phyloP scores from a whole-genome alignment of 139 green algal genomes.

The Raphidocelis subcapitata region DNA sequence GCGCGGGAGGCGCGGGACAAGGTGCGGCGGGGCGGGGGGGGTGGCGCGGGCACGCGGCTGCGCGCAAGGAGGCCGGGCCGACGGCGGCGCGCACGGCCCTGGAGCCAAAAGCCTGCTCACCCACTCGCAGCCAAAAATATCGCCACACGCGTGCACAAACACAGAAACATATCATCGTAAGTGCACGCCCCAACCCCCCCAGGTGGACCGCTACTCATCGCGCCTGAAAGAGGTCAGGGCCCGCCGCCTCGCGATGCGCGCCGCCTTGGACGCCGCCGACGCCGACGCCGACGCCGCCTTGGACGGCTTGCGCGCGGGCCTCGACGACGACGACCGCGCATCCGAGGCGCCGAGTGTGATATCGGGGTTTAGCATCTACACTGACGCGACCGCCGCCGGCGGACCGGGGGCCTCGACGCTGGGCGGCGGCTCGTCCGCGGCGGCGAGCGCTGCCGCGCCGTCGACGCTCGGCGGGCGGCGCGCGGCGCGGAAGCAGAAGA shows the following conservation, averaged over 20 bases:
- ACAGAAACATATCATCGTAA: no score
- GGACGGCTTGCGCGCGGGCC: neutral
- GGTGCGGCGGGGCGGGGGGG: slow-evolving; percentile 20
- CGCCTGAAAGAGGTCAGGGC: slow-evolving; percentile 67
- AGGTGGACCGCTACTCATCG: slow-evolving; percentile 73
- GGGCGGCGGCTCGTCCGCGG: neutral
- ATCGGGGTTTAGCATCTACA: slow-evolving; percentile 55
- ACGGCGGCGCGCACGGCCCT: neutral
- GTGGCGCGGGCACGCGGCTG: slow-evolving; percentile 22
- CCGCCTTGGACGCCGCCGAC: slow-evolving; percentile 36
- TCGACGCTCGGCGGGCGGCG: slow-evolving; percentile 42
- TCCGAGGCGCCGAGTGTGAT: slow-evolving; percentile 45
- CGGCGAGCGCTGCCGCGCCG: slow-evolving; percentile 20
- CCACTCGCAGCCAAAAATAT: no score
- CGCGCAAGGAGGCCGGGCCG: neutral
- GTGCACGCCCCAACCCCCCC: no score
- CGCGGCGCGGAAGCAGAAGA: slow-evolving; percentile 27
- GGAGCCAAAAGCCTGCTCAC: no score
- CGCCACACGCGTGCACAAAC: no score
- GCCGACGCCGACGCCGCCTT: slow-evolving; percentile 4
- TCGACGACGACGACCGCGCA: slow-evolving; percentile 2
- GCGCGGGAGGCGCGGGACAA: slow-evolving; percentile 36
- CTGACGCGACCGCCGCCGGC: slow-evolving; percentile 2
- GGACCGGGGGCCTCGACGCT: neutral
- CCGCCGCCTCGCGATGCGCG: slow-evolving; percentile 55